Evolutionary conservation across 1,139 yeast species (phyloP).

Genomic region (Hanseniaspora gamundiae): DNA sequence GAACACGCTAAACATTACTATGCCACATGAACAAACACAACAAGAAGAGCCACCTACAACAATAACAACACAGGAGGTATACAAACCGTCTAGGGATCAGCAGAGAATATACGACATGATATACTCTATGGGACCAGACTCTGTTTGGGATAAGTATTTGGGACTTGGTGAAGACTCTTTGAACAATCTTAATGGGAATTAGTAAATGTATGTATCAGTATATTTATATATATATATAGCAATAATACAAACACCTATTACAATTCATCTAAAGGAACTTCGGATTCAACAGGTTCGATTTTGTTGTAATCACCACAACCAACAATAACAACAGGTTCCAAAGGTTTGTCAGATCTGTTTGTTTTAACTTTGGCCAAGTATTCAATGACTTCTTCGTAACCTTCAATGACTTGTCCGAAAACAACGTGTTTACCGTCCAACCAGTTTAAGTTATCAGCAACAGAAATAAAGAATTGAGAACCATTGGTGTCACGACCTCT

Average conservation of each 20-base stretch:
- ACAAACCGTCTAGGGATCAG: slow-evolving; percentile 31
- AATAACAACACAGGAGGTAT: neutral
- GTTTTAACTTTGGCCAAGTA: slow-evolving; percentile 40
- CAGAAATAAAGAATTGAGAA: slow-evolving; percentile 66
- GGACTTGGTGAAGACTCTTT: slow-evolving; percentile 10
- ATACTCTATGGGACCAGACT: slow-evolving; percentile 53
- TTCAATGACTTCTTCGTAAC: slow-evolving; percentile 43
- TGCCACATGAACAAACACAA: no score
- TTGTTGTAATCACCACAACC: slow-evolving; percentile 6
- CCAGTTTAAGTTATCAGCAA: slow-evolving; percentile 46
- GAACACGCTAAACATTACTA: no score
- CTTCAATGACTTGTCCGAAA: slow-evolving; percentile 68
- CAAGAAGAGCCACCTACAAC: no score
- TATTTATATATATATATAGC: neutral
- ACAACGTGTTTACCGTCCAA: slow-evolving; percentile 65
- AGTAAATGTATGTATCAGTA: neutral
- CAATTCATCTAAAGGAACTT: neutral
- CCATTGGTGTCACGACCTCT: slow-evolving; percentile 74
- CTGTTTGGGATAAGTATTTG: slow-evolving; percentile 71
- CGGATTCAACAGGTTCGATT: neutral
- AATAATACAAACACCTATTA: neutral
- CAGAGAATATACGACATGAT: slow-evolving; percentile 48
- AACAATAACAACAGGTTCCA: slow-evolving; percentile 2
- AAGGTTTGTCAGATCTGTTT: slow-evolving; percentile 38
- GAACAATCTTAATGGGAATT: neutral